These are phyloP conservation scores for Eruca vesicaria DNA, from an alignment of 441 rosid species.

Conservation along the genomic window DNA sequence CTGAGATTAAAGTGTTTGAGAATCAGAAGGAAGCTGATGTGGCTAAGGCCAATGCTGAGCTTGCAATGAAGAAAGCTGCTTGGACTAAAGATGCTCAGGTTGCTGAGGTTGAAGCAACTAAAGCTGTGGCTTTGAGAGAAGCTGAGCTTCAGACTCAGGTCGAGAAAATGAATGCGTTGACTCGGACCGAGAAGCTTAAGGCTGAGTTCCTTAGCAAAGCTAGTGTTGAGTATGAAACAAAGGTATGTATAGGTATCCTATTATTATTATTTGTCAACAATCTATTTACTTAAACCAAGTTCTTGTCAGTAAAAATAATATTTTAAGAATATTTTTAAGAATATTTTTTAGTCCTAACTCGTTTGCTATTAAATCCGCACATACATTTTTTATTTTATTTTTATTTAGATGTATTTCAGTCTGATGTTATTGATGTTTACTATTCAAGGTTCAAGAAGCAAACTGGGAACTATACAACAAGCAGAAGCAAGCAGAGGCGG, in stretches of 20 bases:
- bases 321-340: too few relatives aligned
- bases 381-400: not conserved
- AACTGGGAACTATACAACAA: slow-evolving; percentile 68
- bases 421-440: not conserved
- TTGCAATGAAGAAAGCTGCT: slow-evolving; percentile 61
- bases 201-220: slow-evolving; percentile 64
- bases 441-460: slow-evolving; percentile 61
- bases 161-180: too few relatives aligned
- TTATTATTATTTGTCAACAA: too few relatives aligned
- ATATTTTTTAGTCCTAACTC: not conserved
- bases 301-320: not conserved
- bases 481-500: slow-evolving; percentile 66
- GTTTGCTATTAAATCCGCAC: not conserved
- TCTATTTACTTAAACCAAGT: too few relatives aligned
- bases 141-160: too few relatives aligned
- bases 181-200: too few relatives aligned
- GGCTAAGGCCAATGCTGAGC: slow-evolving; percentile 58
- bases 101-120: slow-evolving; percentile 65
- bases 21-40: slow-evolving; percentile 59
- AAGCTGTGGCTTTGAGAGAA: slow-evolving; percentile 59
- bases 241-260: not conserved
- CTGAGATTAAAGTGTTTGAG: slow-evolving; percentile 60
- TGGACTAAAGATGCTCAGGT: slow-evolving; percentile 52
- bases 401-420: not conserved
- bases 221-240: slow-evolving; percentile 67